These are phyloP conservation scores for Breynia disticha DNA, from an alignment of 441 rosid species.

Conservation along the genomic window DNA sequence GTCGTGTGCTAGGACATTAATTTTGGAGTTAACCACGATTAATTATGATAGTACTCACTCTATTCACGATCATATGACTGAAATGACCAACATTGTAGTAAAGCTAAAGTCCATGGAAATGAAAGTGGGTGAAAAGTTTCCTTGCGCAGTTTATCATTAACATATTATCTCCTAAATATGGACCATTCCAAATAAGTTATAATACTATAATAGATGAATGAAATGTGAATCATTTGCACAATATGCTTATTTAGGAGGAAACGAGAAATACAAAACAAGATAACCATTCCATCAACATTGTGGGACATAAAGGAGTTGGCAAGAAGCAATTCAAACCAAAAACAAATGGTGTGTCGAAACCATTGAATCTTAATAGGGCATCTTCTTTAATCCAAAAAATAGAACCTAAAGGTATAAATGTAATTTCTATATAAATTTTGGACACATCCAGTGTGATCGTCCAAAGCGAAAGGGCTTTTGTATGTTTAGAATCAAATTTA, in stretches of 20 bases:
- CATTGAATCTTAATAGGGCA: not conserved
- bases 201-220: not conserved
- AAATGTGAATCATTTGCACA: not conserved
- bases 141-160: not conserved
- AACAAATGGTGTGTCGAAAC: not conserved
- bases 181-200: conserved; percentile 3
- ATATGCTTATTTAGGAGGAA: conserved; percentile 7
- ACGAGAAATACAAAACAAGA: conserved; percentile 1
- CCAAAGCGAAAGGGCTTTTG: not conserved
- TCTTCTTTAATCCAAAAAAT: not conserved
- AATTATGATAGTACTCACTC: not conserved
- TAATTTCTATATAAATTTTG: not conserved
- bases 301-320: conserved; percentile 4
- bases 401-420: not conserved
- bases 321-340: conserved; percentile 1
- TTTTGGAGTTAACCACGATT: not conserved
- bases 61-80: not conserved
- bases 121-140: not conserved
- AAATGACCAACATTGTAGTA: conserved; percentile 1
- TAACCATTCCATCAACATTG: not conserved
- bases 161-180: conserved; percentile 1
- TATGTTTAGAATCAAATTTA: conserved; percentile 8
- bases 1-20: conserved; percentile 2
- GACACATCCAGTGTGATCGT: conserved; percentile 5
- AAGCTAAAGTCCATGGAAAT: not conserved